Evolutionary conservation across 2,329 filamentous ascomycete genomes (phyloP), one percentile per base, ranked within the genome.

Genomic region (Fusarium dimerum): DNA sequence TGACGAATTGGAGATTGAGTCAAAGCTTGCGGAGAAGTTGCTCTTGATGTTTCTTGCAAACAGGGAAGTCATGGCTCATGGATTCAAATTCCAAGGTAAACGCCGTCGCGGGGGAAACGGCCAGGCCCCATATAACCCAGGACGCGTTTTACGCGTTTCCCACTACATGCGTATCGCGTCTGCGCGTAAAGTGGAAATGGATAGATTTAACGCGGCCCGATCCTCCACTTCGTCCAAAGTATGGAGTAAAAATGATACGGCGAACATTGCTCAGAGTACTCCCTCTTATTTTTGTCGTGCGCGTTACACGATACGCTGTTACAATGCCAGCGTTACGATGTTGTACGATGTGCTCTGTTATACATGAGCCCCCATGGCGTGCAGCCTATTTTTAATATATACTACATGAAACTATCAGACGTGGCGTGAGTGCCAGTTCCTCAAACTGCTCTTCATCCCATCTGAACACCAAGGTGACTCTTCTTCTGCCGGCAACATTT

Each of bases 91-190:
- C 20, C 10, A 36, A 54, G 47, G 49, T 44, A 58, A 53, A 47
- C 55, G 54, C 48, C 57, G 60, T 57, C 57, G 48, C 57, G 52
- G 55, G 57, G 57, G 57, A 40, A 60, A 60, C 57, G 54, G 17
- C 39, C 17, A 20, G n/a, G 17, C 17, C n/a, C 40, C 32, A 36
- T 36, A 16, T 15, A 38, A 38, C 43, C 30, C 43, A 41, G 41
- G 39, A 26, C 47, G 58, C 55, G 49, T 58, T 39, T 17, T 4
- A 2, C 3, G 12, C 55, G 49, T 42, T 52, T 43, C 3, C 26
- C 13, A 6, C 6, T 2, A 26, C 7, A 7, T 26, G 20, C 20
- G 20, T 47, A 52, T 45, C 58, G 43, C 10, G 6, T 10, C 6
- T 2, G 9, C 55, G 55, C 47, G 58, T 59, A 59, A 51, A 56